These are phyloP conservation scores for Leccinum variabile DNA, from an alignment of 1,284 basidiomycete species.

Conservation along the genomic window DNA sequence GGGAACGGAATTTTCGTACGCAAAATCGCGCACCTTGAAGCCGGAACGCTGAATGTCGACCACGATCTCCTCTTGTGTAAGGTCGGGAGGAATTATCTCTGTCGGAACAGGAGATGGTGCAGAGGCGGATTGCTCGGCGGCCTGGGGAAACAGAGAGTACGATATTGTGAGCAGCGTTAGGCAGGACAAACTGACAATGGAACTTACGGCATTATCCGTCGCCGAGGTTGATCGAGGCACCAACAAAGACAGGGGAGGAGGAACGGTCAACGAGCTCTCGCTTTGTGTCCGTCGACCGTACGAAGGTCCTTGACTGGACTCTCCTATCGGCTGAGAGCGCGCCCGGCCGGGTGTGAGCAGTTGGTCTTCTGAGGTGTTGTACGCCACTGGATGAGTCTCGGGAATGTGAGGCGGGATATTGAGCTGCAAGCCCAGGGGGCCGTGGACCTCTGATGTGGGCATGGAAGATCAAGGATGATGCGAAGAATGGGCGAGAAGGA, in stretches of 20 bases:
- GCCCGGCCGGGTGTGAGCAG: slow-evolving; percentile 14
- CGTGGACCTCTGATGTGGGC: slow-evolving; percentile 25
- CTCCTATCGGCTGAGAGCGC: slow-evolving; percentile 22
- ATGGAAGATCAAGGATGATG: slow-evolving; percentile 12
- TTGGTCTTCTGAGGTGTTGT: slow-evolving; percentile 12
- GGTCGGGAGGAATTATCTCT: slow-evolving; percentile 39
- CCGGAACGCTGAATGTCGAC: slow-evolving; percentile 37
- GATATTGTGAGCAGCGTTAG: slow-evolving; percentile 1
- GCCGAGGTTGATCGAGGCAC: slow-evolving; percentile 5
- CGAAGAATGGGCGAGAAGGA: not conserved
- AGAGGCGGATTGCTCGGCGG: slow-evolving; percentile 19
- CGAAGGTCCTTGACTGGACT: slow-evolving; percentile 22
- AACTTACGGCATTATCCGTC: slow-evolving; percentile 31
- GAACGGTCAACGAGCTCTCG: slow-evolving; percentile 18
- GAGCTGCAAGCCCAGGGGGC: slow-evolving; percentile 24
- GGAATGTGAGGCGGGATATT: slow-evolving; percentile 19
- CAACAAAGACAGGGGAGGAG: slow-evolving; percentile 11
- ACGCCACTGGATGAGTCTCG: slow-evolving; percentile 11
- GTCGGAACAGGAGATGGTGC: slow-evolving; percentile 41
- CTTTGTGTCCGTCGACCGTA: slow-evolving; percentile 27
- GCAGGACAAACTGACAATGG: not conserved
- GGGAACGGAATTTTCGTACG: slow-evolving; percentile 29
- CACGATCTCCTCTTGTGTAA: slow-evolving; percentile 37
- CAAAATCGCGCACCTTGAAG: slow-evolving; percentile 56
- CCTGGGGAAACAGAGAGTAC: slow-evolving; percentile 4